A percentile compares a stretch with the other conserved stretches of the same genome.
Conservation (phyloP, 129 eudicot genomes). For the Centrapalus pauciflorus region DNA sequence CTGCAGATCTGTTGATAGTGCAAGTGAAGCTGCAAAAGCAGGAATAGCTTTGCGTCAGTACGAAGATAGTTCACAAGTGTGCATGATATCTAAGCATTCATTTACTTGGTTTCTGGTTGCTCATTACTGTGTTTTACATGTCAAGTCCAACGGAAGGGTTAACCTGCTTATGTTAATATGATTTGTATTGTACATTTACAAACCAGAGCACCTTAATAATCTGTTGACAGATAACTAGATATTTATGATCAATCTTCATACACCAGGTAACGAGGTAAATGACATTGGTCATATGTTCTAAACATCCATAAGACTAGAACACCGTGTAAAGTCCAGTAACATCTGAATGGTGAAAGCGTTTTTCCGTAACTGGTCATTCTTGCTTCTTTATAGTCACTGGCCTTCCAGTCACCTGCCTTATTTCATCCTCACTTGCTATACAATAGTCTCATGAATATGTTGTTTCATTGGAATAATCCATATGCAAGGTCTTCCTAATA, state of each 20-base stretch:
- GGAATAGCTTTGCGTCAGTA: conserved; percentile 53
- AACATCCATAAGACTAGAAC: neutral
- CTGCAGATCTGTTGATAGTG: conserved; percentile 55
- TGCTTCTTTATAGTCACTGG: neutral
- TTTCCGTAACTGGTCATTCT: neutral
- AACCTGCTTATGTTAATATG: neutral
- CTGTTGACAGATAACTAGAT: neutral
- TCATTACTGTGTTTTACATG: conserved; percentile 10
- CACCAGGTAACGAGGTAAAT: too few relatives aligned
- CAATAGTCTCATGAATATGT: neutral
- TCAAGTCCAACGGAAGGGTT: neutral
- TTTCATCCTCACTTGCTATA: neutral
- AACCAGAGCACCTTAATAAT: neutral
- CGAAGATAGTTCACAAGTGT: conserved; percentile 50
- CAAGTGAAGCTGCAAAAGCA: conserved; percentile 63
- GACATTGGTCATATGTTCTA: too few relatives aligned
- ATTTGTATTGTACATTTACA: neutral
- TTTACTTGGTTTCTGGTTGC: conserved; percentile 21
- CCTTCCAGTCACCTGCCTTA: neutral
- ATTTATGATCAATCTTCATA: too few relatives aligned
- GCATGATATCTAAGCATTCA: conserved; percentile 23
- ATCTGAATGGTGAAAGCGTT: neutral
- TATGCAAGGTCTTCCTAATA: neutral
- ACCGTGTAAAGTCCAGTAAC: neutral
- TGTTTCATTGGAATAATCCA: neutral